Percentiles rank a stretch among this genome's conserved stretches.
Conservation (phyloP, 805 yeast genomes). For the Starmerella scarabaei region DNA sequence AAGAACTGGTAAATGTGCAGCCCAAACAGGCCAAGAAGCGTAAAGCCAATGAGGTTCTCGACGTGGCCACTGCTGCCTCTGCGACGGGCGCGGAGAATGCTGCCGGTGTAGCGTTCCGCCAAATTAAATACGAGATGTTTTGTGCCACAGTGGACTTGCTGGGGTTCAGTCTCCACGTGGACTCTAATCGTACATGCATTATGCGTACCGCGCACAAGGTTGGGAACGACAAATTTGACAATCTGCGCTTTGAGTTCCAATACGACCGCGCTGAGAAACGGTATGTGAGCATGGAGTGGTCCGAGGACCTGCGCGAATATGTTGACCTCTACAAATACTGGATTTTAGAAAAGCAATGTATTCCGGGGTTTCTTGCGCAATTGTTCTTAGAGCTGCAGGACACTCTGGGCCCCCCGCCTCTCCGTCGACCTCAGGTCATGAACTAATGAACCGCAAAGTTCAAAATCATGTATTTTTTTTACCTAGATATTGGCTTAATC, state of each 20-base stretch:
- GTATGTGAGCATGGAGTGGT: constrained; percentile 13
- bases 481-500: too few species aligned
- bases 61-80: too few species aligned
- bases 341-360: constrained; percentile 12
- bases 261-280: constrained; percentile 5
- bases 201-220: constrained; percentile 4
- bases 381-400: constrained; percentile 8
- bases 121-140: constrained; percentile 14
- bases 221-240: not conserved
- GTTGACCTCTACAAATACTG: constrained; percentile 9
- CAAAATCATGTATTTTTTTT: too few species aligned
- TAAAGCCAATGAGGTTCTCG: too few species aligned
- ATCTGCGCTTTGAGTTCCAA: constrained; percentile 7
- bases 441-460: too few species aligned
- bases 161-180: constrained; percentile 10
- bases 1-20: too few species aligned
- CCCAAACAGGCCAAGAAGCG: too few species aligned
- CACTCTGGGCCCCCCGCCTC: constrained; percentile 9
- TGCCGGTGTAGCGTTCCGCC: constrained; percentile 10
- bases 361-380: constrained; percentile 16
- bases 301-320: constrained; percentile 1
- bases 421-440: too few species aligned
- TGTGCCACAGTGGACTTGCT: constrained; percentile 16
- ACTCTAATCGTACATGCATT: constrained; percentile 9
- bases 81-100: too few species aligned